Conservation (phyloP, 768 basidiomycete species). For the Basidioascus undulatus region DNA sequence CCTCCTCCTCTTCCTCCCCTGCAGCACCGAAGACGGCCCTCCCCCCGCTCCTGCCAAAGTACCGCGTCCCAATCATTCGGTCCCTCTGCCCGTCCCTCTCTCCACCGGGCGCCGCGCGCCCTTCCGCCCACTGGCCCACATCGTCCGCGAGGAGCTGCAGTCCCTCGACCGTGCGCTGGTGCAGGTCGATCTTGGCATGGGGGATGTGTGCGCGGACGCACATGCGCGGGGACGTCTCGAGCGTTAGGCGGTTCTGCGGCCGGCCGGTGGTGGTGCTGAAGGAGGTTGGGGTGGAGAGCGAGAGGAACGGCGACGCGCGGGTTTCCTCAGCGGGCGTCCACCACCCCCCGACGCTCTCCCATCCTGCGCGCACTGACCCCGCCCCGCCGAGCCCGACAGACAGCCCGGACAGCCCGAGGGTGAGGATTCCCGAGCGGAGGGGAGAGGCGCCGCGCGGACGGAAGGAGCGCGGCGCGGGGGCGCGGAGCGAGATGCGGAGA, state of each 20-base stretch:
- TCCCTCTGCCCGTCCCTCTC: constrained; percentile 23
- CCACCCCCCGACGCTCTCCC: too few relatives aligned
- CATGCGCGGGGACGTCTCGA: constrained; percentile 5
- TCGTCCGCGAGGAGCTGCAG: constrained; percentile 81
- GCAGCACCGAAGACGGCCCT: constrained; percentile 10
- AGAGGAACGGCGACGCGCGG: too few relatives aligned
- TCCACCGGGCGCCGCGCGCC: constrained; percentile 16
- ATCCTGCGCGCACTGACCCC: too few relatives aligned
- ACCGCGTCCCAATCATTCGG: constrained; percentile 53
- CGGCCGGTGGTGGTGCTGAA: constrained; percentile 11
- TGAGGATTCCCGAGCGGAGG: constrained; percentile 14
- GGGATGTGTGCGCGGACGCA: constrained; percentile 27
- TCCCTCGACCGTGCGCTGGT: constrained; percentile 44
- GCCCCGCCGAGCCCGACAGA: too few relatives aligned
- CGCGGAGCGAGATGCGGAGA: background rate
- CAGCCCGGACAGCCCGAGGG: constrained; percentile 13
- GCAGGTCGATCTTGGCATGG: constrained; percentile 27
- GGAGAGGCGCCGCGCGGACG: background rate
- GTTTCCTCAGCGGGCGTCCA: too few relatives aligned
- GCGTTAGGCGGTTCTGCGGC: constrained; percentile 1
- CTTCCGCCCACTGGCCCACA: constrained; percentile 40
- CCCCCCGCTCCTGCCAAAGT: constrained; percentile 29
- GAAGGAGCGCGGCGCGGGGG: background rate
- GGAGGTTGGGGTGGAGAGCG: background rate
- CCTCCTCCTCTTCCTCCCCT: constrained; percentile 11